phyloP scores from a whole-genome alignment of 352 stramenopile genomes.

The Phytophthora uliginosa region DNA sequence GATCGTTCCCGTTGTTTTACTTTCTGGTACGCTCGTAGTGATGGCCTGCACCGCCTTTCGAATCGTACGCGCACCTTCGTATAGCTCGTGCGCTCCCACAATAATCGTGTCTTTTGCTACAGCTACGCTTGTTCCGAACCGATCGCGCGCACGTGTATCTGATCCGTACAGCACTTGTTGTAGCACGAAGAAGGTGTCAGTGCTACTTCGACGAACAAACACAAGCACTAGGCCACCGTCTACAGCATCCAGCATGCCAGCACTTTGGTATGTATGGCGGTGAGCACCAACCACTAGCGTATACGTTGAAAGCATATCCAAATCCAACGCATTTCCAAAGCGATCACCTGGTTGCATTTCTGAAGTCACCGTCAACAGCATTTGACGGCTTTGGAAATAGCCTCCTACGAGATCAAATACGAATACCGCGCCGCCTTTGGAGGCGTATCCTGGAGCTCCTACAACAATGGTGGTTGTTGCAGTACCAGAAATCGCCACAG shows the following conservation, averaged over 20 bases:
- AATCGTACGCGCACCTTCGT: slow-evolving; percentile 64
- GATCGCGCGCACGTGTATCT: slow-evolving; percentile 68
- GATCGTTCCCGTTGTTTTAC: slow-evolving; percentile 20
- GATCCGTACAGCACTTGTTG: slow-evolving; percentile 79
- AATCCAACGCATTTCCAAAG: slow-evolving; percentile 74
- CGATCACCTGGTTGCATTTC: slow-evolving; percentile 64
- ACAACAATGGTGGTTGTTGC: slow-evolving; percentile 63
- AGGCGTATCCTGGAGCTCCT: slow-evolving; percentile 74
- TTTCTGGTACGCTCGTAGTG: slow-evolving; percentile 43
- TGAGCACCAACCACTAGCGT: slow-evolving; percentile 77
- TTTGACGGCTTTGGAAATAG: slow-evolving; percentile 70
- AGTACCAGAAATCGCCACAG: slow-evolving; percentile 69
- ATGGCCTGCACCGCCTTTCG: slow-evolving; percentile 80
- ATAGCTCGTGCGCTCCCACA: slow-evolving; percentile 75
- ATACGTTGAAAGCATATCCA: slow-evolving; percentile 80
- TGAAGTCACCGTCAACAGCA: slow-evolving; percentile 58
- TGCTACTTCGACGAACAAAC: slow-evolving; percentile 54
- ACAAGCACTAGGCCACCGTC: slow-evolving; percentile 68
- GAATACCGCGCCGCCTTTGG: slow-evolving; percentile 70
- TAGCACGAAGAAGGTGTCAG: slow-evolving; percentile 77
- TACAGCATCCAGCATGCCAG: slow-evolving; percentile 25
- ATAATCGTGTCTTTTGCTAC: slow-evolving; percentile 79
- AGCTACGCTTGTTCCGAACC: slow-evolving; percentile 78
- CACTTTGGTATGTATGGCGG: slow-evolving; percentile 47
- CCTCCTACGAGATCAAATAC: slow-evolving; percentile 76